These are phyloP conservation scores for Claviceps monticola DNA, from an alignment of 2,329 filamentous ascomycete genomes.

Conservation along the genomic window DNA sequence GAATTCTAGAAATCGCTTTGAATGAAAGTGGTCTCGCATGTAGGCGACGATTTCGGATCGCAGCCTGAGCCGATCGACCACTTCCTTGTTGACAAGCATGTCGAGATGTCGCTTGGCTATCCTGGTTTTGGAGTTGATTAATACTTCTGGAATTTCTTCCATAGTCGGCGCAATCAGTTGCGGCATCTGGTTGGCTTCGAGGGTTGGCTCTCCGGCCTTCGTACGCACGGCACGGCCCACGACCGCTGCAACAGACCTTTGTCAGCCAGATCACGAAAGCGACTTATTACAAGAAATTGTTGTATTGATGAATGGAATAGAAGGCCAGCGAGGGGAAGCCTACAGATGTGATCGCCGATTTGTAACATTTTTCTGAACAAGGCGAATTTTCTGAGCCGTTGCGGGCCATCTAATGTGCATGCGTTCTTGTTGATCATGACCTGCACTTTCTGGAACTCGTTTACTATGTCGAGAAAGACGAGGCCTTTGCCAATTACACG, in stretches of 20 bases:
- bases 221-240: conserved; percentile 58
- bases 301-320: conserved; percentile 1
- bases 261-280: conserved; percentile 11
- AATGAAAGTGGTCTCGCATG: conserved; percentile 60
- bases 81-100: conserved; percentile 59
- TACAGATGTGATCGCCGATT: conserved; percentile 75
- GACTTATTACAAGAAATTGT: neutral
- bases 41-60: conserved; percentile 61
- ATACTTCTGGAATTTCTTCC: conserved; percentile 59
- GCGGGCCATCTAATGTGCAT: conserved; percentile 20
- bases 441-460: conserved; percentile 61
- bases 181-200: conserved; percentile 56
- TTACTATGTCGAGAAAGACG: conserved; percentile 68
- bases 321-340: conserved; percentile 16
- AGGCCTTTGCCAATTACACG: conserved; percentile 64
- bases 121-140: conserved; percentile 58
- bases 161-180: conserved; percentile 63
- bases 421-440: conserved; percentile 56
- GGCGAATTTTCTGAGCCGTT: conserved; percentile 34
- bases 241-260: conserved; percentile 37
- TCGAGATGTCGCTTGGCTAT: conserved; percentile 74
- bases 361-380: conserved; percentile 52
- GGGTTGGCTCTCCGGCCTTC: conserved; percentile 58
- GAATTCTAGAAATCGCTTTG: conserved; percentile 67
- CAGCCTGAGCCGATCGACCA: conserved; percentile 56